These are phyloP conservation scores for Tilletia indica DNA, from an alignment of 1,284 basidiomycete genomes.

Conservation along the genomic window DNA sequence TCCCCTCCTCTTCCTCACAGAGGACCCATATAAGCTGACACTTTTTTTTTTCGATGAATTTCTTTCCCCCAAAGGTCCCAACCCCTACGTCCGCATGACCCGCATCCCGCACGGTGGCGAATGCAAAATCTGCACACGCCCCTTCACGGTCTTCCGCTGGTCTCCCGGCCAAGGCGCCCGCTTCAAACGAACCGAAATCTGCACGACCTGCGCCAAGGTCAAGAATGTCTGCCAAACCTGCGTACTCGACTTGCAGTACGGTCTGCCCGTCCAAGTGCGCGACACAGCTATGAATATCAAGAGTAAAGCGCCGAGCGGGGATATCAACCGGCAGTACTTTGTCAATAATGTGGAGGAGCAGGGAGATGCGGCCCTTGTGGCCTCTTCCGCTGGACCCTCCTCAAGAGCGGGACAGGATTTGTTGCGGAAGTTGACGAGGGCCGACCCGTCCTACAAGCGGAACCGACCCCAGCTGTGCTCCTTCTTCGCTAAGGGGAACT, in stretches of 20 bases:
- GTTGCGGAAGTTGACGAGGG: constrained; percentile 86
- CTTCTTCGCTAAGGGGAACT: constrained; percentile 93
- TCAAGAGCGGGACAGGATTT: constrained; percentile 75
- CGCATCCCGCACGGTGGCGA: constrained; percentile 94
- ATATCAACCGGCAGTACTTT: constrained; percentile 92
- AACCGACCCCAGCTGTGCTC: constrained; percentile 92
- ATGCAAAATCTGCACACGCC: constrained; percentile 80
- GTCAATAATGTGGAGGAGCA: constrained; percentile 69
- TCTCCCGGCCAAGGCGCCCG: constrained; percentile 87
- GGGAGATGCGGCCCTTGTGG: constrained; percentile 59
- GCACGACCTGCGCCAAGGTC: constrained; percentile 96
- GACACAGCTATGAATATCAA: constrained; percentile 88
- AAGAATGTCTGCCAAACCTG: constrained; percentile 99
- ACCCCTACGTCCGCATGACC: constrained; percentile 63
- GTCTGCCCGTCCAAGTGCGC: constrained; percentile 91
- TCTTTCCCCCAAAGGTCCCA: constrained; percentile 38
- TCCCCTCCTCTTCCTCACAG: background rate
- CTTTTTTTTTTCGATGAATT: background rate
- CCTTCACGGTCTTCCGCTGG: constrained; percentile 98
- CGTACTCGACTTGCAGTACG: constrained; percentile 87
- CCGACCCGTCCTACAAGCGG: constrained; percentile 93
- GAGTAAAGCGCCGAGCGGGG: constrained; percentile 85
- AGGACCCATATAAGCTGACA: background rate
- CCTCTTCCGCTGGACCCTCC: constrained; percentile 45
- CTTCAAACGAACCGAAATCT: constrained; percentile 96